Base-by-base conservation (phyloP, 2,329 filamentous ascomycete genomes). In the Blumeriella jaapii region DNA sequence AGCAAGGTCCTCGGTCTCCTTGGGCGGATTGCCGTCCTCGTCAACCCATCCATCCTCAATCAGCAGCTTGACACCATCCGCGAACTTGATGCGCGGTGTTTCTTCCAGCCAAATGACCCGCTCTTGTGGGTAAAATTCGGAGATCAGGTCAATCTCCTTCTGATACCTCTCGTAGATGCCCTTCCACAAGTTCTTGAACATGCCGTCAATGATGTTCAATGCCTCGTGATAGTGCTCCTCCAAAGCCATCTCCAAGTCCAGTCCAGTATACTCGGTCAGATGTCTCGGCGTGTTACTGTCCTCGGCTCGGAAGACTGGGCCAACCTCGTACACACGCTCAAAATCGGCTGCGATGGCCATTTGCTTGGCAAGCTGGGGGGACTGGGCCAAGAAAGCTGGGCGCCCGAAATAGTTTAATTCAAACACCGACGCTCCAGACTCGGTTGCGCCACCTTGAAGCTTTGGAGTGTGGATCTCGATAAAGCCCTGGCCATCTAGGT, bases 241-340 rank as follows among this genome's bases (percentile, higher is more conserved):
- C 44, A 95, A 84, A 3, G 78, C 71, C 89, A 95, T 95, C 55
- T 95, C 87, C 12, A 95, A 59, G 67, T 95, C 87, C 18, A 95
- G 67, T 36, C 87, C 87, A 4, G 86, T 95, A 56, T 93, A 95
- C 57, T 95, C 87, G 0, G 87, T 94, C 66, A 95, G 67, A 57
- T 95, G 87, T 23, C 87, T 78, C 53, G 94, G 87, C 0, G 87
- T 95, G 59, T 95, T 95, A 54, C 83, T 93, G 63, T 95, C 93
- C 57, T 95, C 87, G 1, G 87, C 87, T 48, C 87, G 77, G 68
- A 95, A 95, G 5, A 95, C 86, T 2, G 83, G 78, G 11, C 84
- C 84, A 45, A 91, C 78, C 56, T 95, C 87, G 52, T 89, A 95
- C 5, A 95, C 87, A 32, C 78, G 76, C 38, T 80, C 79, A 55